Evolutionary conservation across 495 filamentous ascomycete genomes (phyloP), one percentile per base, ranked within the genome.

Genomic region (Tuber brumale): DNA sequence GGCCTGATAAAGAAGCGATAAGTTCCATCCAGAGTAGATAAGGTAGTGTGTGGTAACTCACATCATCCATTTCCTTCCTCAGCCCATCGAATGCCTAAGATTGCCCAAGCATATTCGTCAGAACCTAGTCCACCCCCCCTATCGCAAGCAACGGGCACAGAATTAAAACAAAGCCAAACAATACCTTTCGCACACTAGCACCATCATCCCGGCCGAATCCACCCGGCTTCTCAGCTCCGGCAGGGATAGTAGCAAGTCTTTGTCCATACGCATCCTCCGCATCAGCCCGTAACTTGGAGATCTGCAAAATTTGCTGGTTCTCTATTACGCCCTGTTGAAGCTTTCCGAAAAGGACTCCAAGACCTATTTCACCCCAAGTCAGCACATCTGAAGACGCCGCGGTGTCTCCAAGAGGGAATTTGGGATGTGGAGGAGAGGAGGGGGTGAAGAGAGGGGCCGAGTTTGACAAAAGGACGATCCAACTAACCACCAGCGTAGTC

Each of bases 331-430:
- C 96, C 83, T 99, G 95, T 85, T 97, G 94, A 70, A 99, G 90
- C 86, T 99, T 99, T 82, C 89, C 92, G 82, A 98, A 99, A 76
- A 99, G 89, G 69, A 99, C 94, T 61, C 94, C 95, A 75, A 99
- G 89, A 48, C 95, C 92, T 93, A 72, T 46, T 12, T 46, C 70
- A 51, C 42, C 9, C 35, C 21, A 39, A n/a, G 27, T 73, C 37
- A 73, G 23, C 42, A 23, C 71, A 73, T 71, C 76, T 66, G 75
- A 80, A 75, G 45, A 81, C 35, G 61, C 48, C 43, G 70, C 73
- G 71, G 74, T 69, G 37, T 51, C 23, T 45, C 61, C 42, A 72
- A 72, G 43, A 37, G 76, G 72, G 76, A 10, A 61, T 48, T 35
- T 35, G 48, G 44, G 18, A 23, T 75, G 39, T 61, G 75, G 57